These are phyloP conservation scores for Nemania sp. DNA, from an alignment of 2,329 filamentous ascomycete species.

Conservation along the genomic window DNA sequence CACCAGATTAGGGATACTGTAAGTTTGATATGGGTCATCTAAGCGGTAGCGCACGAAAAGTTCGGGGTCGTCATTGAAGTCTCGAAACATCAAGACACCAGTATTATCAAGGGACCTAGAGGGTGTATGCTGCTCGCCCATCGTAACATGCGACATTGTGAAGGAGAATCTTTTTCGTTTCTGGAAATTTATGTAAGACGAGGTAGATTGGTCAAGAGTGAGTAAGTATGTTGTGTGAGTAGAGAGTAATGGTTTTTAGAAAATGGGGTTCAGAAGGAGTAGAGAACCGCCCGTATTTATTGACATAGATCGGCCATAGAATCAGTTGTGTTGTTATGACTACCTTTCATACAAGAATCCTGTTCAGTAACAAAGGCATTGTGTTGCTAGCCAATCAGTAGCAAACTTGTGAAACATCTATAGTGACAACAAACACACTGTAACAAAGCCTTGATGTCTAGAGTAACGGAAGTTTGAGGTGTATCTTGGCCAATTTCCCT, in stretches of 20 bases:
- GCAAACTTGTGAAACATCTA: background rate
- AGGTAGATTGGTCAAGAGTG: background rate
- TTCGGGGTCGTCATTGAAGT: background rate
- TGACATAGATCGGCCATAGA: background rate
- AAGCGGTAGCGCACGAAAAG: background rate
- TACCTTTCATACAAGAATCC: background rate
- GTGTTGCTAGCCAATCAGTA: background rate
- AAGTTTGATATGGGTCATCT: background rate
- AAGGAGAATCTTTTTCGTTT: background rate
- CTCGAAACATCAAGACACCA: conserved; percentile 13
- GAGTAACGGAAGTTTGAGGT: no score
- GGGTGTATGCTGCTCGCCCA: conserved; percentile 6
- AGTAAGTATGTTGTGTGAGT: background rate
- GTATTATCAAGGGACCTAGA: background rate
- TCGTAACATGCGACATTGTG: background rate
- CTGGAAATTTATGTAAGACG: background rate
- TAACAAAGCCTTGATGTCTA: no score
- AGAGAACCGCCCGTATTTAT: conserved; percentile 12
- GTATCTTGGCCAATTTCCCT: no score
- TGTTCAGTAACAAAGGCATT: background rate
- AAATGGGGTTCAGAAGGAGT: background rate
- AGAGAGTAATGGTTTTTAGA: background rate
- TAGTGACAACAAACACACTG: background rate
- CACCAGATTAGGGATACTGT: background rate
- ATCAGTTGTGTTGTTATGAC: conserved; percentile 3